Evolutionary conservation across 2,329 filamentous ascomycete species (phyloP).

Genomic region (Nothophaeocryptopus gaeumannii): DNA sequence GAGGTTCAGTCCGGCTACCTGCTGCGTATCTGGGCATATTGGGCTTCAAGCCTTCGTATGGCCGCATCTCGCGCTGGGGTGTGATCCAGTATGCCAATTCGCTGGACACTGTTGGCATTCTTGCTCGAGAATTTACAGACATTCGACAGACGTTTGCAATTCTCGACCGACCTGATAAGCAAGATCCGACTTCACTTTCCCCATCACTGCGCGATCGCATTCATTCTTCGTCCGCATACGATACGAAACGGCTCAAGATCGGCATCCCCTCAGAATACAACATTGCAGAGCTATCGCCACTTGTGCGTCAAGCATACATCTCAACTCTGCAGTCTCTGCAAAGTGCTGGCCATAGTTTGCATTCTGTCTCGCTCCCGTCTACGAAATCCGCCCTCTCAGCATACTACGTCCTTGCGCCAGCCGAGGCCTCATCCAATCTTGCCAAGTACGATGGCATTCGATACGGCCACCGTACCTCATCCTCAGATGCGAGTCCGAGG

Average conservation of each 20-base stretch:
- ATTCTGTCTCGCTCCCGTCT: conserved; percentile 75
- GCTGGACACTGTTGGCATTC: conserved; percentile 80
- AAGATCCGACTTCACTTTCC: conserved; percentile 73
- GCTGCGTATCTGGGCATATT: conserved; percentile 81
- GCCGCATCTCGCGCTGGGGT: conserved; percentile 78
- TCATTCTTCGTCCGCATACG: conserved; percentile 3
- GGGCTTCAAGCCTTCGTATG: conserved; percentile 91
- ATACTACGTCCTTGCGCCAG: conserved; percentile 93
- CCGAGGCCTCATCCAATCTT: conserved; percentile 92
- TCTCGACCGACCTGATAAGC: conserved; percentile 60
- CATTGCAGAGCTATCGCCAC: conserved; percentile 70
- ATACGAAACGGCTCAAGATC: conserved; percentile 45
- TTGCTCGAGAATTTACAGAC: conserved; percentile 57
- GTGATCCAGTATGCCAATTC: conserved; percentile 92
- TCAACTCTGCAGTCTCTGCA: conserved; percentile 59
- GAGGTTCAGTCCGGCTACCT: conserved; percentile 81
- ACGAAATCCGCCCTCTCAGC: conserved; percentile 84
- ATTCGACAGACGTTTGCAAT: conserved; percentile 45
- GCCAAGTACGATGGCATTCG: conserved; percentile 97
- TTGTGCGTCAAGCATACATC: conserved; percentile 69
- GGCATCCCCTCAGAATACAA: conserved; percentile 77
- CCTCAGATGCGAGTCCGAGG: conserved; percentile 49
- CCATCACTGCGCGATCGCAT: conserved; percentile 53
- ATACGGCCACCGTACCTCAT: conserved; percentile 64
- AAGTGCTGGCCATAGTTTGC: conserved; percentile 65